Evolutionary conservation across 495 filamentous ascomycete species (phyloP).

Genomic region (Talaromyces ruber): DNA sequence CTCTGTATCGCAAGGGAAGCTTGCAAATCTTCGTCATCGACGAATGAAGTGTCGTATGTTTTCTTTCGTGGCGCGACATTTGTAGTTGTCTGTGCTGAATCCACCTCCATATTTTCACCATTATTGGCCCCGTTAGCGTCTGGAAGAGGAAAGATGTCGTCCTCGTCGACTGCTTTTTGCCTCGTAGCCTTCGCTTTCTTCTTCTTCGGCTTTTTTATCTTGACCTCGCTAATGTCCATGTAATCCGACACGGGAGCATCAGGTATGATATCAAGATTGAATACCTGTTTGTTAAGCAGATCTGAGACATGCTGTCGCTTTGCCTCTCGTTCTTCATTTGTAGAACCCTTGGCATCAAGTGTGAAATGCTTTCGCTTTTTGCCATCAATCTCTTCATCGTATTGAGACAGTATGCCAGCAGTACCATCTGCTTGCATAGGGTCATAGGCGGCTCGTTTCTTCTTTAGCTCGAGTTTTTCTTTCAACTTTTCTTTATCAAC

Average conservation of each 20-base stretch:
- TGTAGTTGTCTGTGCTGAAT: slow-evolving; percentile 35
- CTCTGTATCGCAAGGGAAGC: slow-evolving; percentile 73
- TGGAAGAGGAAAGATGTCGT: slow-evolving; percentile 46
- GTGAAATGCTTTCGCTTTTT: slow-evolving; percentile 88
- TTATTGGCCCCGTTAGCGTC: slow-evolving; percentile 32
- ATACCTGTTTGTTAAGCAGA: slow-evolving; percentile 55
- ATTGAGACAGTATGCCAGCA: slow-evolving; percentile 66
- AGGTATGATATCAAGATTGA: slow-evolving; percentile 66
- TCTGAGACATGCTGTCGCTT: slow-evolving; percentile 48
- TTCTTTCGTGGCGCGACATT: not conserved
- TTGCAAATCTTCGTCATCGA: slow-evolving; percentile 91
- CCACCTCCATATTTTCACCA: slow-evolving; percentile 68
- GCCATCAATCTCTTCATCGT: slow-evolving; percentile 90
- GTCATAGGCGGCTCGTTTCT: slow-evolving; percentile 85
- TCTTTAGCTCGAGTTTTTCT: slow-evolving; percentile 78
- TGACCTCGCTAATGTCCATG: slow-evolving; percentile 73
- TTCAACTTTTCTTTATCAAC: slow-evolving; percentile 67
- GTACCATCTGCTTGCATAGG: slow-evolving; percentile 62
- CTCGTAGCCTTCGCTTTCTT: slow-evolving; percentile 75
- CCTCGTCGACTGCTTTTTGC: slow-evolving; percentile 60
- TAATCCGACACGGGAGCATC: slow-evolving; percentile 75
- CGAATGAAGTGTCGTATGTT: slow-evolving; percentile 52
- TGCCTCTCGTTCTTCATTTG: slow-evolving; percentile 52
- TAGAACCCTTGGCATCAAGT: slow-evolving; percentile 65
- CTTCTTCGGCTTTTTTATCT: slow-evolving; percentile 89